Percentiles rank a stretch among this genome's conserved stretches.
Evolutionary conservation across 2,329 filamentous ascomycete species (phyloP).

Genomic region (Colletotrichum sansevieriae): DNA sequence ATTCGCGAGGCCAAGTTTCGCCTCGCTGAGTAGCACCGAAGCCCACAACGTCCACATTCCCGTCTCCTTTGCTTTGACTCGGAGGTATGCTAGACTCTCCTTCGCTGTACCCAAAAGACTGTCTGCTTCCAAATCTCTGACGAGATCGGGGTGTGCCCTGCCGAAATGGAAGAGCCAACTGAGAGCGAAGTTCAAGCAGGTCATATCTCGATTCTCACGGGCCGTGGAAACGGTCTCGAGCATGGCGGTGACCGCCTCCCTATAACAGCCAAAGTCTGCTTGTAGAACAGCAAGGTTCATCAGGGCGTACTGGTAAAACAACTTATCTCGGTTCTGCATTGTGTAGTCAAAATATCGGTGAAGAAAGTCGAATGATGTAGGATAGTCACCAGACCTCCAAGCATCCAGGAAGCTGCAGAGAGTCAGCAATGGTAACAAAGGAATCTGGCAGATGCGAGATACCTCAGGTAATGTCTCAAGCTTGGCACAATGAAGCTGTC

Average conservation of each 20-base stretch:
- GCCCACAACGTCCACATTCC: conserved; percentile 89
- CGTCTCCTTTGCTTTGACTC: conserved; percentile 85
- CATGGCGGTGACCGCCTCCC: conserved; percentile 93
- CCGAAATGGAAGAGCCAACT: conserved; percentile 97
- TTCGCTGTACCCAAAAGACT: conserved; percentile 83
- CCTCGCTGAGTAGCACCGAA: conserved; percentile 86
- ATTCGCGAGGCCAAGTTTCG: conserved; percentile 80
- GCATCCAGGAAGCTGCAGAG: conserved; percentile 82
- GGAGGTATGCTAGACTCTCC: conserved; percentile 86
- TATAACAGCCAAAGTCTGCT: conserved; percentile 92
- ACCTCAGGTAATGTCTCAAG: conserved; percentile 82
- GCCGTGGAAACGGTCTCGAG: conserved; percentile 96
- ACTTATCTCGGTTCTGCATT: conserved; percentile 84
- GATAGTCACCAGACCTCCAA: conserved; percentile 91
- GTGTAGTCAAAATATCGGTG: conserved; percentile 98
- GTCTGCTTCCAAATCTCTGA: conserved; percentile 76
- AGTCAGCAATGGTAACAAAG: conserved; percentile 35
- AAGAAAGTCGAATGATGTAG: conserved; percentile 88
- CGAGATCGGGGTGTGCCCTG: conserved; percentile 84
- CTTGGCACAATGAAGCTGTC: conserved; percentile 78
- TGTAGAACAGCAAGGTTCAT: conserved; percentile 95
- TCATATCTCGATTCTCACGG: conserved; percentile 91
- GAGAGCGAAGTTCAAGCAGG: conserved; percentile 92
- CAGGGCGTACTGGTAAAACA: conserved; percentile 94
- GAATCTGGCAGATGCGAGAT: conserved; percentile 41